Percentiles rank a stretch among this genome's conserved stretches.
Conservation (phyloP, 179 eudicot species). For the Patellifolia procumbens region DNA sequence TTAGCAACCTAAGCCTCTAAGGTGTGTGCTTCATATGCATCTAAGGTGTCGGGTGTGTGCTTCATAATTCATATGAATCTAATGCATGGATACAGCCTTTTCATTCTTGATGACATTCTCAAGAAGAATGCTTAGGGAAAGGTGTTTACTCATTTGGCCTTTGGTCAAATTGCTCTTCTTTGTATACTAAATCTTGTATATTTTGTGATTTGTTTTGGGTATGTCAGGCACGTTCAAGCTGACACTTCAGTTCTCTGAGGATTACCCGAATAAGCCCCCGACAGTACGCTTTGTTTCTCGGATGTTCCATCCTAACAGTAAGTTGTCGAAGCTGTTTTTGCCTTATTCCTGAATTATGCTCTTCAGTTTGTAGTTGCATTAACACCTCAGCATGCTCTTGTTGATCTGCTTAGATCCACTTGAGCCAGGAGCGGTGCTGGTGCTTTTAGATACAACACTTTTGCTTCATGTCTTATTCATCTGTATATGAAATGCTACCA, state of each 20-base stretch:
- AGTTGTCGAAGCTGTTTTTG: slow-evolving; percentile 20
- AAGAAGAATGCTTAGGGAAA: background rate
- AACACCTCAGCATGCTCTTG: background rate
- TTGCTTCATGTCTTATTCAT: background rate
- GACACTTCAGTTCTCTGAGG: slow-evolving; percentile 78
- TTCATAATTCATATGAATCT: no score
- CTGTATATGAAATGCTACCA: background rate
- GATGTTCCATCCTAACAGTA: slow-evolving; percentile 91
- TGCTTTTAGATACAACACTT: background rate
- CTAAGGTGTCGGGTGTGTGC: no score
- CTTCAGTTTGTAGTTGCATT: background rate
- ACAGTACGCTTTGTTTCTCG: slow-evolving; percentile 79
- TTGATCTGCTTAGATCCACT: background rate
- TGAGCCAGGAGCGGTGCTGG: background rate
- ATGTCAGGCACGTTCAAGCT: slow-evolving; percentile 70
- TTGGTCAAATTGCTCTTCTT: background rate
- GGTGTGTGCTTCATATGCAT: background rate
- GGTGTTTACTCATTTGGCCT: background rate
- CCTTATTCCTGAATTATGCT: background rate
- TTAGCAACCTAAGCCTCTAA: slow-evolving; percentile 8
- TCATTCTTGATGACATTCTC: background rate
- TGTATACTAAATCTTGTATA: no score
- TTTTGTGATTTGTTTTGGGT: slow-evolving; percentile 20
- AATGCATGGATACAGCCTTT: background rate
- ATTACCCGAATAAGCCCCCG: slow-evolving; percentile 83